Evolutionary conservation across 129 eudicot species (phyloP).

Genomic region (Apium graveolens): DNA sequence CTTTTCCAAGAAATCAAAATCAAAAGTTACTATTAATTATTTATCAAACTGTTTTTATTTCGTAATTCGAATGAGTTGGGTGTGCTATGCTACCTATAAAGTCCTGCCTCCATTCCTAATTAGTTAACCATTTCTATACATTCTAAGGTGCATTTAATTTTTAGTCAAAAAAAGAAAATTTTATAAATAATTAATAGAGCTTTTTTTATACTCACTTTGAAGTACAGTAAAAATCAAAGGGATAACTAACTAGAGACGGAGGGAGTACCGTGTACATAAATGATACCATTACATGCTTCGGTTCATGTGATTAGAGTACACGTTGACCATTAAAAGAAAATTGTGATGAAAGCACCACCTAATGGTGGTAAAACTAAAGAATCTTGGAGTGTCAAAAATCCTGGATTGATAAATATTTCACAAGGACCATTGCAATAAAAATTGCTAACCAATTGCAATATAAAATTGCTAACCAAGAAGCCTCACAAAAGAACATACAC

Average conservation of each 20-base stretch:
- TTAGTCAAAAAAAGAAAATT: too few relatives aligned
- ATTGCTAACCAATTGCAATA: too few relatives aligned
- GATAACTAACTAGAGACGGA: too few relatives aligned
- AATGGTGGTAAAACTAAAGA: neutral
- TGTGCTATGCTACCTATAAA: neutral
- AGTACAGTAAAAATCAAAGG: too few relatives aligned
- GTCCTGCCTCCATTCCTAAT: neutral
- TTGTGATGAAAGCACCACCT: neutral
- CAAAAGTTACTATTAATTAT: too few relatives aligned
- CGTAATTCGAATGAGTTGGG: neutral
- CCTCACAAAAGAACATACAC: neutral
- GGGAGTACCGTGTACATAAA: neutral
- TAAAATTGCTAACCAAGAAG: neutral
- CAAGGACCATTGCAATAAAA: neutral
- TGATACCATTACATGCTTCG: neutral
- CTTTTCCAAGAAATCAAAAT: too few relatives aligned
- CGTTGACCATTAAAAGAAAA: neutral
- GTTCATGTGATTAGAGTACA: neutral
- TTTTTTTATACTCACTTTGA: too few relatives aligned
- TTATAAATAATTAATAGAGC: too few relatives aligned
- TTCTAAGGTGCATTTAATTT: too few relatives aligned
- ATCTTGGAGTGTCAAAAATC: neutral
- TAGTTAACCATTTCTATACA: too few relatives aligned
- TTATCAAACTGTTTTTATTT: too few relatives aligned
- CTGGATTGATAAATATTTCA: neutral